Evolutionary conservation across 441 rosid genomes (phyloP).

Genomic region (Pelargonium myrrhifolium): DNA sequence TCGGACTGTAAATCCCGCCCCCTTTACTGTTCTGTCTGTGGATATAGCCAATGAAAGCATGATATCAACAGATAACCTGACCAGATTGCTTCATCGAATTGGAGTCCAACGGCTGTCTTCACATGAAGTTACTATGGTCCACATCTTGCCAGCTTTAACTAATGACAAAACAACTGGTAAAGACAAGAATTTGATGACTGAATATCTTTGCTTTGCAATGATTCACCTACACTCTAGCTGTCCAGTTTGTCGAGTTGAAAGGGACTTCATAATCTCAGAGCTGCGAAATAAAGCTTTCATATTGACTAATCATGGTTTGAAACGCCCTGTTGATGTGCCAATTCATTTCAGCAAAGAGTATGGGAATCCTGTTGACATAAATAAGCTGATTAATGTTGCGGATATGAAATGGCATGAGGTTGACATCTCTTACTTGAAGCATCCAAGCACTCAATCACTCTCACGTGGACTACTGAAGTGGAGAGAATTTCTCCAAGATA

Average conservation of each 20-base stretch:
- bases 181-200: conserved; percentile 46
- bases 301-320: conserved; percentile 70
- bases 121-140: conserved; percentile 76
- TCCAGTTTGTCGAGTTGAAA: conserved; percentile 51
- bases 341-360: conserved; percentile 74
- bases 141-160: conserved; percentile 66
- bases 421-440: conserved; percentile 61
- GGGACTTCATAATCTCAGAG: conserved; percentile 51
- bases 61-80: conserved; percentile 35
- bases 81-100: conserved; percentile 58
- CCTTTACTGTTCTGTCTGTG: conserved; percentile 45
- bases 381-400: conserved; percentile 42
- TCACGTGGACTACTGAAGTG: conserved; percentile 48
- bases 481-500: conserved; percentile 82
- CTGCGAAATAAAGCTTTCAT: conserved; percentile 56
- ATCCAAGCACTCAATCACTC: conserved; percentile 51
- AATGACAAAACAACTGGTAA: conserved; percentile 24
- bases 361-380: conserved; percentile 55
- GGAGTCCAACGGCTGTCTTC: conserved; percentile 84
- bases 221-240: conserved; percentile 78
- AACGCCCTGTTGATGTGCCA: conserved; percentile 44
- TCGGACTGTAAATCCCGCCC: conserved; percentile 55
- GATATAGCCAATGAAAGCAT: conserved; percentile 29
- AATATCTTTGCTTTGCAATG: conserved; percentile 88
- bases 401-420: conserved; percentile 75